Evolutionary conservation across 805 yeast species (phyloP), one percentile per base, ranked within the genome.

Genomic region (Barnettozyma sucrosica): DNA sequence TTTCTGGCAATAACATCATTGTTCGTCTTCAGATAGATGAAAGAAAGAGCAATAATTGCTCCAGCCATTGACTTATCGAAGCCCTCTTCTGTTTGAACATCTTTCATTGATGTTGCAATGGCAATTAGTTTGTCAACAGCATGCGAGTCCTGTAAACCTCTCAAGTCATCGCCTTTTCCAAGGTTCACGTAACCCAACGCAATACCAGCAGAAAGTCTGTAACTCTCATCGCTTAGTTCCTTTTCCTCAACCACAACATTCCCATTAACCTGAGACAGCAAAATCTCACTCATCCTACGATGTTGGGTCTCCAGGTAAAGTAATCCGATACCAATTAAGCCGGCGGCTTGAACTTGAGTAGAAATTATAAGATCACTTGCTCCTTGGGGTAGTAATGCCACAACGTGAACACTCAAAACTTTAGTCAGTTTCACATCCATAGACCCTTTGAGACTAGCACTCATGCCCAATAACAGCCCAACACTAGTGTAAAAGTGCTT

Each of bases 361-460:
- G 87, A 79, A 7, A 95, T 95, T 63, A 92, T 88, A 57, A 93
- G 72, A 62, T 89, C 95, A 40, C 84, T 85, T 0, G 97, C 89
- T 0, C 97, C 97, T 11, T 79, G 79, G 0, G 99, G 99, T 24
- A 95, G 69, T 30, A 93, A 67, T 0, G 97, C 97, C 13, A 85
- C 89, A 13, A 93, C 87, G 64, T 93, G 99, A 16, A 93, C 97
- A 6, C 96, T 84, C 37, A 93, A 68, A 0, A 93, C 96, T 59
- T 89, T 92, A 0, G 97, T 89, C 41, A 93, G 69, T 56, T 89
- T 89, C 40, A 81, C 71, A 67, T 93, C 90, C 88, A 85, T 85
- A 0, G 90, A 71, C 2, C 97, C 90, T 54, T 72, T 72, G 49
- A 81, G 69, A 65, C 97, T 87, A 0, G 97, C 97, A 18, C 97